Base-by-base conservation (phyloP, 176 grass and related monocot species). In the Triticum turgidum region DNA sequence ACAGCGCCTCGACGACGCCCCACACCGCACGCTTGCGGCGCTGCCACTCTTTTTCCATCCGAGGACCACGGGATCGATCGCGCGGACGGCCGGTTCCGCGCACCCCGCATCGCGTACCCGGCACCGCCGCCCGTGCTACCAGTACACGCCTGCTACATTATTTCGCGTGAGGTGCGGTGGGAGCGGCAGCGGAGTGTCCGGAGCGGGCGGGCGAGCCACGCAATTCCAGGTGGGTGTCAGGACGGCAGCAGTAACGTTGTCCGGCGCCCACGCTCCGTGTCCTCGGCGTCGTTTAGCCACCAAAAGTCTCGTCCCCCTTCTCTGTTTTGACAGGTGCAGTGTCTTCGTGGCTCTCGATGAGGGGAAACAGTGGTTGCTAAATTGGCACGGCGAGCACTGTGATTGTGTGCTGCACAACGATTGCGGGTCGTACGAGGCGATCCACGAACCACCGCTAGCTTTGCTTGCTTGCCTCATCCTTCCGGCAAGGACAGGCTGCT, bases 21-120 rank as follows among this genome's bases (percentile, higher is more conserved):
- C 84, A 24, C 51, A 37, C 37, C 85, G 21, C 85, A 84, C 81
- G 89, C 81, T 76, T 13, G 81, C 76, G 67, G 65, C 84, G 54
- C 80, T 65, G 80, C 80, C 66, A 56, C 66, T 18, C 25, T 45
- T 35, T 64, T 54, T 35, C 51, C 14, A 4, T 2, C 45, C 22
- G 30, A 66, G 89, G 84, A 84, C 80, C 80, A 79, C 80, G 2
- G 82, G 34, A 44, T 54, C 65, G 27, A n/a, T 69, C 35, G 35
- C 22, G 73, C 42, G 64, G 18, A 10, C 7, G 22, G 76, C 10
- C 21, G 82, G 64, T 69, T 69, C 61, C 32, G 25, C 39, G 87
- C 25, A 9, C 82, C 18, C 76, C 41, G 81, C 63, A 79, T n/a
- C 76, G 81, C 24, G 88, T 51, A 45, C 41, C 3, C 14, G 76